Conservation (phyloP, 2,329 filamentous ascomycete genomes). For the Talaromyces sp. region DNA sequence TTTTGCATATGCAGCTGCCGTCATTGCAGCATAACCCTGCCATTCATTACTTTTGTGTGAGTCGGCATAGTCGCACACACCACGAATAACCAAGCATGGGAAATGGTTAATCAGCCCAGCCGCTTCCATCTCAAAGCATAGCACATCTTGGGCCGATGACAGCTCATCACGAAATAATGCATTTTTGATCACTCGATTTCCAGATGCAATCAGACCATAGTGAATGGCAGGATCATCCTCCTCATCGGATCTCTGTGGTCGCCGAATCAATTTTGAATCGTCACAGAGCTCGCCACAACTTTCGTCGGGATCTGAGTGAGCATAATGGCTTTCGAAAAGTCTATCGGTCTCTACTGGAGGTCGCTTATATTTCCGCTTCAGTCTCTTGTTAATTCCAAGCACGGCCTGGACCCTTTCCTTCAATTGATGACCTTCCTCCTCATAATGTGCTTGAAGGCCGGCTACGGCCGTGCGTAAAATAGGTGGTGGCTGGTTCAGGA, state of each 20-base stretch:
- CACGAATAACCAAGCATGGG: neutral
- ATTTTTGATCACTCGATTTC: neutral
- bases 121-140: neutral
- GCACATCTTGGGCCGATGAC: neutral
- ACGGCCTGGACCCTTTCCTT: neutral
- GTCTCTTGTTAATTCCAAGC: neutral
- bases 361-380: neutral
- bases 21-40: neutral
- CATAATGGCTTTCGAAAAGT: neutral
- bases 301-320: neutral
- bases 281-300: neutral
- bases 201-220: neutral
- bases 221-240: neutral
- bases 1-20: neutral
- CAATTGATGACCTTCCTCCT: neutral
- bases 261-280: neutral
- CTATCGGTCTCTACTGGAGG: neutral
- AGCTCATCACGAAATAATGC: neutral
- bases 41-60: neutral
- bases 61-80: neutral
- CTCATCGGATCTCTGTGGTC: neutral
- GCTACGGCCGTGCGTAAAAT: neutral
- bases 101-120: neutral
- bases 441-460: neutral
- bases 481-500: neutral